These are phyloP conservation scores for Eucalyptus pauciflora DNA, from an alignment of 345 rosid genomes.

Conservation along the genomic window DNA sequence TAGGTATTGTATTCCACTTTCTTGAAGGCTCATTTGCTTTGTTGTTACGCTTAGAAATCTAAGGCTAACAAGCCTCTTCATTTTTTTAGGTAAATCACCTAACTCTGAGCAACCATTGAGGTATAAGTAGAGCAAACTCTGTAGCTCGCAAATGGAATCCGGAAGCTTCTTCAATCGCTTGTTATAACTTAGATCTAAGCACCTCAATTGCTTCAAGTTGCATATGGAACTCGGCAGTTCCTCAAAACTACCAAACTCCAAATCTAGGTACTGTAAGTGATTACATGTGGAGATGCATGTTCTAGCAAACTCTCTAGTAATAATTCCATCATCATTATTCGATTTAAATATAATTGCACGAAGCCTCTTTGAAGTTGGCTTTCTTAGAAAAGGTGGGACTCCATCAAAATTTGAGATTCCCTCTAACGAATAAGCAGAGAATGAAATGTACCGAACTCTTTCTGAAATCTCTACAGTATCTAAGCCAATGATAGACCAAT, in stretches of 20 bases:
- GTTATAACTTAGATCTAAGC: fast-evolving
- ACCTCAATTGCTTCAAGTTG: not conserved
- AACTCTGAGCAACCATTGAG: not conserved
- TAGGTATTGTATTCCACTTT: not conserved
- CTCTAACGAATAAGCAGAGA: fast-evolving
- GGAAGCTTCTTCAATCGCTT: not conserved
- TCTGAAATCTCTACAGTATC: not conserved
- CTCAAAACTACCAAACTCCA: fast-evolving
- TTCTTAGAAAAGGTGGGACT: not conserved
- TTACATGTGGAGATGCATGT: not conserved
- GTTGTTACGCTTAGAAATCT: fast-evolving
- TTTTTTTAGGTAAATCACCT: not conserved
- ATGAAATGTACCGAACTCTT: not conserved
- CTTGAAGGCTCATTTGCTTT: not conserved
- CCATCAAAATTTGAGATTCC: not conserved
- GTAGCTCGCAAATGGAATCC: not conserved
- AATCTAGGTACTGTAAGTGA: not conserved
- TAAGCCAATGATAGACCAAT: fast-evolving
- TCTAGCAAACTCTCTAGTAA: fast-evolving
- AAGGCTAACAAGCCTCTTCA: not conserved
- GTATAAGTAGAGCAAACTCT: not conserved
- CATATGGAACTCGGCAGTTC: not conserved
- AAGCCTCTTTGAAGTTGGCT: not conserved
- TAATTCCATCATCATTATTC: fast-evolving
- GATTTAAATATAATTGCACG: fast-evolving